Conservation (phyloP, 176 grass and related monocot species). For the Aechmea fasciata region DNA sequence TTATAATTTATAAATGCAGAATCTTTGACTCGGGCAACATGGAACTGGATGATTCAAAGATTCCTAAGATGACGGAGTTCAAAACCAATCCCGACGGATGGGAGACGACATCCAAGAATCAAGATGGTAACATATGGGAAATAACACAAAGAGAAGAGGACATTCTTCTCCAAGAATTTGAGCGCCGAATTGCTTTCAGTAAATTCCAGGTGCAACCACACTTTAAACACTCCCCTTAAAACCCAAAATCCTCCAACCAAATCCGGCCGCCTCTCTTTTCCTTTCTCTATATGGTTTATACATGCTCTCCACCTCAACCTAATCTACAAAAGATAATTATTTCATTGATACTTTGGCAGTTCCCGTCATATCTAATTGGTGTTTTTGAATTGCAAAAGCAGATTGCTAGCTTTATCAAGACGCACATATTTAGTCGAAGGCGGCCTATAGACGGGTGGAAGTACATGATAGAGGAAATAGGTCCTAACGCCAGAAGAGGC, state of each 20-base stretch:
- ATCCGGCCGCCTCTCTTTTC: background rate
- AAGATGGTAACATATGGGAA: slow-evolving; percentile 83
- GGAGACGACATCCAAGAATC: slow-evolving; percentile 71
- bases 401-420: slow-evolving; percentile 95
- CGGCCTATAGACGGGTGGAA: slow-evolving; percentile 80
- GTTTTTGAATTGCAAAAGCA: slow-evolving; percentile 11
- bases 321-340: background rate
- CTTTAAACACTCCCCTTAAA: background rate
- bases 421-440: slow-evolving; percentile 76
- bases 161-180: slow-evolving; percentile 96
- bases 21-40: slow-evolving; percentile 81
- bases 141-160: slow-evolving; percentile 89
- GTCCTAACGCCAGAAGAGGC: slow-evolving; percentile 69
- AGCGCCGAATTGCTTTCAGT: slow-evolving; percentile 84
- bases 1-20: slow-evolving; percentile 30
- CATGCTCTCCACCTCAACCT: background rate
- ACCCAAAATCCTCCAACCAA: background rate
- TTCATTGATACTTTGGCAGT: too few relatives aligned
- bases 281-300: background rate
- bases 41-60: slow-evolving; percentile 51
- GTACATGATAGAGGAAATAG: slow-evolving; percentile 92
- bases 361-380: too few relatives aligned
- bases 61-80: slow-evolving; percentile 53
- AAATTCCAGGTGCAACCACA: slow-evolving; percentile 56
- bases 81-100: slow-evolving; percentile 90